Base-by-base conservation (phyloP, 768 basidiomycete species). In the Boletus sp. region DNA sequence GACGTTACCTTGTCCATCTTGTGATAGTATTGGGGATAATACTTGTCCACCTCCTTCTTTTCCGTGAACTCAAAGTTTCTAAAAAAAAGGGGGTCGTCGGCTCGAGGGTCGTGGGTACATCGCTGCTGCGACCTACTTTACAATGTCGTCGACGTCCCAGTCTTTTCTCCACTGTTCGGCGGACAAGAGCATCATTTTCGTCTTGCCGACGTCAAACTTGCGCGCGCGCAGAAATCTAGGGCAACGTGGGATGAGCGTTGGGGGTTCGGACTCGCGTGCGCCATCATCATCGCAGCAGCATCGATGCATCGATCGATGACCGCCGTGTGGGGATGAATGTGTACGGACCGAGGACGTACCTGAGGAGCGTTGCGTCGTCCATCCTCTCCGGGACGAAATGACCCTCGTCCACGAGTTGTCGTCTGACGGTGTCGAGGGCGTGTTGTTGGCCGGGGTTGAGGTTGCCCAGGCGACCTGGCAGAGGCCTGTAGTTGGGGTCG, bases 21-120 rank as follows among this genome's bases (percentile, higher is more conserved):
- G 78, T 98, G 96, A 73, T 98, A 97, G 74, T 83, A 97, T 66
- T 96, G 94, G 2, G 95, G 94, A 67, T 97, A 98, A 66, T 89
- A 93, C 75, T 91, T 89, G 80, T 94, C 84, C 8, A 98, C 94
- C 64, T 85, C 80, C 37, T 73, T 75, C 68, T 87, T 87, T 74
- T 97, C 94, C 54, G 82, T 82, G 73, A 95, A 98, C 51, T 89
- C 84, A 69, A 97, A 98, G 69, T 82, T 86, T 63, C 92, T 92
- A 58, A 5, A 3, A 58, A 5, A 3, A 11, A 11, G 5, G 15
- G 18, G 1, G 47, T 36, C n/a, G 52, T 54, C n/a, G 28, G 10
- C 14, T 3, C 8, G 30, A 17, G 20, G 9, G 46, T 5, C 7
- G 30, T 10, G 12, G 29, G 28, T 17, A n/a, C n/a, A n/a, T n/a